phyloP scores from a whole-genome alignment of 345 rosid genomes.

The Eucalyptus polybractea region DNA sequence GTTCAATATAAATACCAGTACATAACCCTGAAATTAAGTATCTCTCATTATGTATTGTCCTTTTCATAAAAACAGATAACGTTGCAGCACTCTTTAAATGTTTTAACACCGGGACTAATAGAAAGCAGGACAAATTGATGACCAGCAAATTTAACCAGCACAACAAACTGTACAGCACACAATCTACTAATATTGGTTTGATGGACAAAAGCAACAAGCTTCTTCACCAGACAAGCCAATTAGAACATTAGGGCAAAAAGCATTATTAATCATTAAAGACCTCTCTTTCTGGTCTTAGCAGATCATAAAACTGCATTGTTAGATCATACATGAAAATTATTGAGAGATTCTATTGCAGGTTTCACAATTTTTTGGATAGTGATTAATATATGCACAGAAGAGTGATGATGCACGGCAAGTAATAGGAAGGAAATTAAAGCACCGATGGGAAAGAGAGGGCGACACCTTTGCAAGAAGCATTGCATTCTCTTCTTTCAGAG shows the following conservation, averaged over 20 bases:
- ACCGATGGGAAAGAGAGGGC: neutral
- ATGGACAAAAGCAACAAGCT: no score
- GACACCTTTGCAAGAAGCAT: conserved; percentile 23
- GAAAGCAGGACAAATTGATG: no score
- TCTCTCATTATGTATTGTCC: no score
- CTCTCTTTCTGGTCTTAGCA: neutral
- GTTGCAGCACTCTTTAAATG: no score
- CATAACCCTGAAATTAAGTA: no score
- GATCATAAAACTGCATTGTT: neutral
- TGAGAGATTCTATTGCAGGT: neutral
- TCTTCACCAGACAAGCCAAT: neutral
- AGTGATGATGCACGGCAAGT: neutral
- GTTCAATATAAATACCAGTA: no score
- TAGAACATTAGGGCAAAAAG: neutral
- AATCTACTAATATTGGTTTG: no score
- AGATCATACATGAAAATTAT: neutral
- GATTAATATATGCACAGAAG: neutral
- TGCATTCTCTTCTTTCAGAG: conserved; percentile 31
- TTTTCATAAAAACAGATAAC: no score
- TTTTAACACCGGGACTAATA: no score
- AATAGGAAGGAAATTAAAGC: neutral
- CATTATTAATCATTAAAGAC: neutral
- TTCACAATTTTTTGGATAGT: neutral
- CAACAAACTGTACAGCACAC: no score
- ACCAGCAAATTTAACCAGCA: neutral